phyloP scores from a whole-genome alignment of 73 alveolate species.

The Paraurostyla sp. region DNA sequence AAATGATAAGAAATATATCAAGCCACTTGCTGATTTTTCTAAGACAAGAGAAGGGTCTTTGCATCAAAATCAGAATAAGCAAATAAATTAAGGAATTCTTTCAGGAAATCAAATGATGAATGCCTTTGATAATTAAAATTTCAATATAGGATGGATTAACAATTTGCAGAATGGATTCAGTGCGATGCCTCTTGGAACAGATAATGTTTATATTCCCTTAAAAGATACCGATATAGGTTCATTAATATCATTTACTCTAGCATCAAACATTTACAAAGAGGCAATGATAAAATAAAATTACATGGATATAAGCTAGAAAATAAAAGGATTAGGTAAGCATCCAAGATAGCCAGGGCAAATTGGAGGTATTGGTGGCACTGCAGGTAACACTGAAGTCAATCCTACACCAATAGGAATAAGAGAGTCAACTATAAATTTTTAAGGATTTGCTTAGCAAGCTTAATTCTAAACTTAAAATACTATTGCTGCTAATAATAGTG shows the following conservation, averaged over 20 bases:
- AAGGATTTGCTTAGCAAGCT: constrained; percentile 41
- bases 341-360: background rate
- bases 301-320: constrained; percentile 63
- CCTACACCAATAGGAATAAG: constrained; percentile 36
- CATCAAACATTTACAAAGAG: constrained; percentile 63
- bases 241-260: constrained; percentile 57
- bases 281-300: constrained; percentile 71
- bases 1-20: constrained; percentile 2
- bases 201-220: constrained; percentile 14
- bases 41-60: background rate
- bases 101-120: no score
- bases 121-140: no score
- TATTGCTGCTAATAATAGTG: background rate
- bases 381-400: background rate
- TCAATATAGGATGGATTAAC: background rate
- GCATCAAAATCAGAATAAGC: no score
- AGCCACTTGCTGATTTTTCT: background rate
- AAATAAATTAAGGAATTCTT: no score
- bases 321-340: constrained; percentile 18
- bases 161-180: background rate
- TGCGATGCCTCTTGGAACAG: constrained; percentile 41
- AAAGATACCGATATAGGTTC: constrained; percentile 67
- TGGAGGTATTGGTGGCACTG: background rate
- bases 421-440: background rate
- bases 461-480: constrained; percentile 32